Evolutionary conservation across 129 eudicot species (phyloP).

Genomic region (Artemisia argyi): DNA sequence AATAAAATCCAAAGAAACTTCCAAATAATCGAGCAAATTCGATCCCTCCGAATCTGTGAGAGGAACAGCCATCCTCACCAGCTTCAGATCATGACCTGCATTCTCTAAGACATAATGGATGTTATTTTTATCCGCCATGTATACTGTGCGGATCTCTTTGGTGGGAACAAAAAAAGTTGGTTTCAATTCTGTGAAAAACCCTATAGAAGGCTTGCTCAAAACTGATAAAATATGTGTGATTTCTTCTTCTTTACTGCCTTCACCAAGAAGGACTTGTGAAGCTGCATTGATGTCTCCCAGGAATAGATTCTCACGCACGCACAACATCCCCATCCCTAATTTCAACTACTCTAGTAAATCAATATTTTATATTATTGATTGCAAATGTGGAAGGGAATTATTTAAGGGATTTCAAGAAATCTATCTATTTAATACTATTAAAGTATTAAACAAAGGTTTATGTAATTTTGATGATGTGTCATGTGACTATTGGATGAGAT

Average conservation of each 20-base stretch:
- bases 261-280: constrained; percentile 69
- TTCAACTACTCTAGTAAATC: too few species aligned
- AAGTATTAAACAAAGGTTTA: too few species aligned
- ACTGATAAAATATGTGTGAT: constrained; percentile 82
- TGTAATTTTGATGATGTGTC: too few species aligned
- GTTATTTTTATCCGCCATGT: constrained; percentile 42
- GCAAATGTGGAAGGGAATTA: too few species aligned
- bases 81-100: constrained; percentile 80
- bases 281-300: constrained; percentile 89
- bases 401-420: too few species aligned
- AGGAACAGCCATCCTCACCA: constrained; percentile 94
- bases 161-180: constrained; percentile 54
- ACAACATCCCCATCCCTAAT: constrained; percentile 47
- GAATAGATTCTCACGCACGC: constrained; percentile 77
- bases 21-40: constrained; percentile 83
- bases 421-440: too few species aligned
- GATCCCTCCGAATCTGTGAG: constrained; percentile 84
- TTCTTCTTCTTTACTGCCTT: constrained; percentile 38
- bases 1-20: constrained; percentile 88
- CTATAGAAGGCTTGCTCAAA: constrained; percentile 77
- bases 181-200: constrained; percentile 90
- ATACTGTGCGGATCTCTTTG: constrained; percentile 73
- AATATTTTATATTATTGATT: too few species aligned
- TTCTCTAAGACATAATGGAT: constrained; percentile 65
- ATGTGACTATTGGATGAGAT: too few species aligned